Percentiles rank a stretch among this genome's conserved stretches.
These are phyloP conservation scores for Trametes coccinea DNA, from an alignment of 768 basidiomycete genomes.

Conservation along the genomic window DNA sequence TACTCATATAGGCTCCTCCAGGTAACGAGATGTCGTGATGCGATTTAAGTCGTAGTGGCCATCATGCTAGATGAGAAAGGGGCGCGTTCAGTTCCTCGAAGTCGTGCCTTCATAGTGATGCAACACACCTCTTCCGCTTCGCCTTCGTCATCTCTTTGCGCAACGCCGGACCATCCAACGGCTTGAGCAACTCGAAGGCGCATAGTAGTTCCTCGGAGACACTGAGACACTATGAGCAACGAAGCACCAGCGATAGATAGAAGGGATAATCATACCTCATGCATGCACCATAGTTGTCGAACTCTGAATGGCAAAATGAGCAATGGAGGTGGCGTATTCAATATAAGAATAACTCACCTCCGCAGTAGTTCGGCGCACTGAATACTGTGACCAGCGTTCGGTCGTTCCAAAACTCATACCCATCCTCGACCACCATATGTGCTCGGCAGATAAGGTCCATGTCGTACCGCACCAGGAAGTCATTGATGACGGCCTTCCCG, in stretches of 20 bases:
- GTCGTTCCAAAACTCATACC: constrained; percentile 99
- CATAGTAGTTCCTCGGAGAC: constrained; percentile 97
- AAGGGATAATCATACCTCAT: constrained; percentile 64
- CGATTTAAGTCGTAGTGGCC: constrained; percentile 31
- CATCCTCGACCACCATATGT: constrained; percentile 99
- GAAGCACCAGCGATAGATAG: background rate
- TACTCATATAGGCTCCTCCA: constrained; percentile 26
- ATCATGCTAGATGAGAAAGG: constrained; percentile 28
- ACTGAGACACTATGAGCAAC: constrained; percentile 38
- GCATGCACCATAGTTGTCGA: constrained; percentile 93
- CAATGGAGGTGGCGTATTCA: constrained; percentile 7
- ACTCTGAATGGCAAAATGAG: constrained; percentile 51
- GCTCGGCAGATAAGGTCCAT: constrained; percentile 99
- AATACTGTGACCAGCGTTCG: constrained; percentile 98
- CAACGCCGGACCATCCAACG: constrained; percentile 89
- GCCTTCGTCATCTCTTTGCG: constrained; percentile 99
- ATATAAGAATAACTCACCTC: constrained; percentile 60
- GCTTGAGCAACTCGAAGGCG: constrained; percentile 96
- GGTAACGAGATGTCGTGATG: constrained; percentile 12
- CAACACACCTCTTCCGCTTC: constrained; percentile 88
- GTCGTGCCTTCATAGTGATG: background rate
- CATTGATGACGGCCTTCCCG: constrained; percentile 95
- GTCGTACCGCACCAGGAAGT: constrained; percentile 92
- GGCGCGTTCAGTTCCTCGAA: background rate
- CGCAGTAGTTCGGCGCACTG: constrained; percentile 96